Conservation (phyloP, 2,329 filamentous ascomycete genomes). For the Saccharata proteae region DNA sequence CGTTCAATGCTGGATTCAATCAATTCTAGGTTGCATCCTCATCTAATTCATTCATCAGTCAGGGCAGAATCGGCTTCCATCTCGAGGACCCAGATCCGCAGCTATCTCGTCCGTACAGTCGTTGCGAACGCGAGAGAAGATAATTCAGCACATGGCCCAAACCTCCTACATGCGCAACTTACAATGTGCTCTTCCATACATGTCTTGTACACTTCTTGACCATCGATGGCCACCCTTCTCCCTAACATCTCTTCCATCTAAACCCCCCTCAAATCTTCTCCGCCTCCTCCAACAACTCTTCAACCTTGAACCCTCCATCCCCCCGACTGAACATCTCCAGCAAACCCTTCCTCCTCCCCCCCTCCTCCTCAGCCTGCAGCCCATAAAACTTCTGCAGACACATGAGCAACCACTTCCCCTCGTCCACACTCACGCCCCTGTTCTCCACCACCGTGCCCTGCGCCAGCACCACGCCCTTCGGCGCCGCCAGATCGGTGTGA, state of each 20-base stretch:
- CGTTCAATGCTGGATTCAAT: too few species aligned
- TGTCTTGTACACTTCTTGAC: too few species aligned
- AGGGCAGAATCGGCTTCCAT: too few species aligned
- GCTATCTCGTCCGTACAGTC: too few species aligned
- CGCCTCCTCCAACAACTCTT: slow-evolving; percentile 76
- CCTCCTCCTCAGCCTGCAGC: slow-evolving; percentile 43
- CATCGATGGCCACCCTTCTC: too few species aligned
- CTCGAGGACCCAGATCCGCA: too few species aligned
- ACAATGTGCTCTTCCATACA: too few species aligned
- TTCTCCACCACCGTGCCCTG: slow-evolving; percentile 69
- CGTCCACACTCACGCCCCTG: slow-evolving; percentile 62
- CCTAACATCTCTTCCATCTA: neutral
- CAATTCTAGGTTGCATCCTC: too few species aligned
- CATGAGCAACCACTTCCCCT: slow-evolving; percentile 84
- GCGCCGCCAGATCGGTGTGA: slow-evolving; percentile 64
- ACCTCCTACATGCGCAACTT: too few species aligned
- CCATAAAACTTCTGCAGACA: slow-evolving; percentile 89
- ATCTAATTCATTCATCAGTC: too few species aligned
- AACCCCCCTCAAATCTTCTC: slow-evolving; percentile 49
- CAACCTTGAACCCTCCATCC: slow-evolving; percentile 67
- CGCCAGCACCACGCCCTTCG: slow-evolving; percentile 72
- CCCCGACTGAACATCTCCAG: slow-evolving; percentile 73
- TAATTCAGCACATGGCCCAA: too few species aligned
- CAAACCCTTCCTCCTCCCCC: slow-evolving; percentile 47
- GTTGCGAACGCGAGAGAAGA: too few species aligned